phyloP scores from a whole-genome alignment of 2,329 filamentous ascomycete species.

The Furcasterigmium sp. region DNA sequence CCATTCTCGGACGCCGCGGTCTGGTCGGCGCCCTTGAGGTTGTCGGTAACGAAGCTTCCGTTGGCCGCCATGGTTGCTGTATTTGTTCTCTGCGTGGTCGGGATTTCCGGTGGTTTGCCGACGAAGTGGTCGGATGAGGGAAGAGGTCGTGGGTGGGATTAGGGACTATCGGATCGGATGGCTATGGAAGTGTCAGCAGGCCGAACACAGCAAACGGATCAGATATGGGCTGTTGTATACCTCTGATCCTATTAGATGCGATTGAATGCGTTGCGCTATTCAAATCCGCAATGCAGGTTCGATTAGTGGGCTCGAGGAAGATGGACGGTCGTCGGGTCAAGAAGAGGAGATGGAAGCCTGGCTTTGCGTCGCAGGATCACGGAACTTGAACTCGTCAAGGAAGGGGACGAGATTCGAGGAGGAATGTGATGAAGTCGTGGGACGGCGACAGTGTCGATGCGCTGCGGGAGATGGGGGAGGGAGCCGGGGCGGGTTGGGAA shows the following conservation, averaged over 20 bases:
- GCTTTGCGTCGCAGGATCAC: conserved; percentile 4
- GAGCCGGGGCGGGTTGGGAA: neutral
- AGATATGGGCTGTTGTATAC: too few relatives aligned
- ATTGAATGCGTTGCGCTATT: too few relatives aligned
- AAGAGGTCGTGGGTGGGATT: too few relatives aligned
- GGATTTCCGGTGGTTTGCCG: too few relatives aligned
- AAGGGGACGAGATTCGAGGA: neutral
- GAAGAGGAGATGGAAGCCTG: conserved; percentile 11
- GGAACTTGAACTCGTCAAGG: conserved; percentile 7
- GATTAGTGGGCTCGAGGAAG: neutral
- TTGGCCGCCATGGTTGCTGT: conserved; percentile 48
- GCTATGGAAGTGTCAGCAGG: too few relatives aligned
- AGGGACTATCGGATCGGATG: too few relatives aligned
- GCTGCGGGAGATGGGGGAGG: conserved; percentile 3
- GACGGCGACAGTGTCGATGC: conserved; percentile 3
- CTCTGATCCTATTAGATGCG: too few relatives aligned
- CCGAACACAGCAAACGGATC: too few relatives aligned
- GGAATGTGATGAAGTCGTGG: neutral
- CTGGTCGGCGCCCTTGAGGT: conserved; percentile 30
- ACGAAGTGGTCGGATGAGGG: too few relatives aligned
- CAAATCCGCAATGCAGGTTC: too few relatives aligned
- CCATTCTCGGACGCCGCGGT: conserved; percentile 27
- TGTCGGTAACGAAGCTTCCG: conserved; percentile 44
- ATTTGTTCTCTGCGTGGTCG: conserved; percentile 5
- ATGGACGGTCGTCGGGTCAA: conserved; percentile 6